These are phyloP conservation scores for Solanum rostratum DNA, from an alignment of 257 asterid genomes.

Conservation along the genomic window DNA sequence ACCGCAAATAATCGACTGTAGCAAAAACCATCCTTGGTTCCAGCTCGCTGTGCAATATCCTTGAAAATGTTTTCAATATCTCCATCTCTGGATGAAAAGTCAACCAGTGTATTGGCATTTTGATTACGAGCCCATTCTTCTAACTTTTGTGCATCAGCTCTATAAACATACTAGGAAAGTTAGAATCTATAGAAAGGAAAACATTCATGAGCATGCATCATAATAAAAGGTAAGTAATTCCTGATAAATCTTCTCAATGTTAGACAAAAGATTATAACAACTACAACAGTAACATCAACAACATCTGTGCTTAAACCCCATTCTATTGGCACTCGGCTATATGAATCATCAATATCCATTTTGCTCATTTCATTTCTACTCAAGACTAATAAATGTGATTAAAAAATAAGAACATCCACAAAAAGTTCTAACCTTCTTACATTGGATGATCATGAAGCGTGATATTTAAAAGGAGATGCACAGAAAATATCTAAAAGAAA, in stretches of 20 bases:
- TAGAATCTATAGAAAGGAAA: background rate
- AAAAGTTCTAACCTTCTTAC: background rate
- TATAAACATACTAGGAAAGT: background rate
- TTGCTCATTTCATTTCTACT: background rate
- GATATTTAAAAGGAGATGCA: background rate
- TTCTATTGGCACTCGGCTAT: background rate
- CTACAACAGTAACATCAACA: background rate
- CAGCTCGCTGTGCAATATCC: slow-evolving; percentile 80
- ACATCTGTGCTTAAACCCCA: background rate
- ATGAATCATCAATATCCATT: background rate
- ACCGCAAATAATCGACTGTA: slow-evolving; percentile 91
- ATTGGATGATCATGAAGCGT: background rate
- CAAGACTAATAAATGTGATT: background rate
- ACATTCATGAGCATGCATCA: background rate
- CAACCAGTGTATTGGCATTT: slow-evolving; percentile 52
- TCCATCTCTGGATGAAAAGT: slow-evolving; percentile 74
- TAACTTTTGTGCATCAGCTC: slow-evolving; percentile 76
- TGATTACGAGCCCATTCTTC: slow-evolving; percentile 92
- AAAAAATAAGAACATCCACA: background rate
- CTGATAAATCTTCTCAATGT: background rate
- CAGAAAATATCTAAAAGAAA: background rate
- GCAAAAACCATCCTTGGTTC: slow-evolving; percentile 54
- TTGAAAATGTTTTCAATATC: slow-evolving; percentile 60
- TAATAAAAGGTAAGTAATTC: background rate
- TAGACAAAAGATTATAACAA: background rate